A percentile compares a stretch with the other conserved stretches of the same genome.
phyloP scores from a whole-genome alignment of 441 rosid species.

The Erodium texanum region DNA sequence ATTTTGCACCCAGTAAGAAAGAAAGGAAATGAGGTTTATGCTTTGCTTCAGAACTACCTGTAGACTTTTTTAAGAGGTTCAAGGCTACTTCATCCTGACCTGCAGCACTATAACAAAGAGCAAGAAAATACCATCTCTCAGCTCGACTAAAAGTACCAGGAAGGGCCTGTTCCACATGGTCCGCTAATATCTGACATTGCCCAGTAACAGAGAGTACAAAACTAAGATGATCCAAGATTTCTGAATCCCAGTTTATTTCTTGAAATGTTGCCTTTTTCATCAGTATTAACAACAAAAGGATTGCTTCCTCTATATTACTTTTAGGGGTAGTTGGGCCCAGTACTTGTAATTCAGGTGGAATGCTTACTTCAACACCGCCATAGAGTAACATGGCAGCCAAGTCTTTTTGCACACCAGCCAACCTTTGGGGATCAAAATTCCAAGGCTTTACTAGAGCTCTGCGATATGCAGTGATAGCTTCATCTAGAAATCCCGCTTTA shows the following conservation, averaged over 20 bases:
- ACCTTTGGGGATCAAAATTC: slow-evolving; percentile 64
- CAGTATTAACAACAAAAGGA: slow-evolving; percentile 59
- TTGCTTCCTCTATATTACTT: slow-evolving; percentile 69
- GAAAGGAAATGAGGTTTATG: slow-evolving; percentile 42
- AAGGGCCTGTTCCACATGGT: slow-evolving; percentile 59
- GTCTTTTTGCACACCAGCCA: slow-evolving; percentile 66
- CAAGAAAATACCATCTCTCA: slow-evolving; percentile 81
- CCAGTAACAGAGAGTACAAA: slow-evolving; percentile 69
- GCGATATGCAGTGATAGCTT: slow-evolving; percentile 63
- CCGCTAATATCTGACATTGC: slow-evolving; percentile 54
- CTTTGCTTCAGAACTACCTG: slow-evolving; percentile 64
- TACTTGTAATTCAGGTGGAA: slow-evolving; percentile 32
- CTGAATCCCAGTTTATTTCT: slow-evolving; percentile 69
- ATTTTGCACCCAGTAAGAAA: slow-evolving; percentile 64
- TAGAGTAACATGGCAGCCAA: slow-evolving; percentile 66
- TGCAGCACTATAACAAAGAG: slow-evolving; percentile 75
- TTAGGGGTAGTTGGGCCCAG: slow-evolving; percentile 36
- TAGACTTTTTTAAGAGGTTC: slow-evolving; percentile 57
- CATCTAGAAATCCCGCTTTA: slow-evolving; percentile 52
- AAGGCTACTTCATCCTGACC: slow-evolving; percentile 60
- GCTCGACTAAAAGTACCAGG: slow-evolving; percentile 60
- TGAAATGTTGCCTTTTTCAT: slow-evolving; percentile 54
- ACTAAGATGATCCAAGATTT: slow-evolving; percentile 68
- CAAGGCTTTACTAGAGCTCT: slow-evolving; percentile 65
- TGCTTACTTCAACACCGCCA: slow-evolving; percentile 57